Conservation (phyloP, 1,284 basidiomycete species). For the Ustilago xerochloae region DNA sequence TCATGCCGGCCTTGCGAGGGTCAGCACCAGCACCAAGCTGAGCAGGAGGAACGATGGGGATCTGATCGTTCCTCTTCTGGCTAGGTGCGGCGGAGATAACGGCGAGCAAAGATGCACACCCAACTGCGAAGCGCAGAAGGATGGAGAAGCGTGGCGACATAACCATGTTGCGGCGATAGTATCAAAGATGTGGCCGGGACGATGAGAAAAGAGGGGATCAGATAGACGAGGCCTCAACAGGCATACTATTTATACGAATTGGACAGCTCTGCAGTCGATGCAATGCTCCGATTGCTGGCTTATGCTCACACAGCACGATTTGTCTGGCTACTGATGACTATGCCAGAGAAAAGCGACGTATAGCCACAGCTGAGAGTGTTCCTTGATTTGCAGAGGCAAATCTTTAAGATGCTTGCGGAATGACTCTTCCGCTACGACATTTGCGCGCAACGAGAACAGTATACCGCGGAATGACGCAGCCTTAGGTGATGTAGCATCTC, state of each 20-base stretch:
- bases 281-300: too few species aligned
- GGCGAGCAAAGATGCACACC: conserved; percentile 14
- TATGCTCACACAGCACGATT: too few species aligned
- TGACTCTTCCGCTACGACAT: too few species aligned
- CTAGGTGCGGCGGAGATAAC: conserved; percentile 19
- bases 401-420: too few species aligned
- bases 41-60: conserved; percentile 22
- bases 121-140: conserved; percentile 8
- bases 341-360: background rate
- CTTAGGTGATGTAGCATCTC: background rate
- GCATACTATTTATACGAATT: too few species aligned
- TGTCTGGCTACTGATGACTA: background rate
- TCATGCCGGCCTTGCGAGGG: conserved; percentile 34
- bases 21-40: conserved; percentile 34
- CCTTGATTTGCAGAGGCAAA: too few species aligned
- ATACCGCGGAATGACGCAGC: background rate
- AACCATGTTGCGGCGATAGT: conserved; percentile 6
- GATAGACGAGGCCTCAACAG: too few species aligned
- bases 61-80: conserved; percentile 5
- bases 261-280: too few species aligned
- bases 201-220: background rate
- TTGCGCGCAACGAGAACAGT: too few species aligned
- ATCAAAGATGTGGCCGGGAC: too few species aligned
- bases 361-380: too few species aligned
- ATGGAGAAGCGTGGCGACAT: background rate